Evolutionary conservation across 805 yeast species (phyloP), one percentile per base, ranked within the genome.

Genomic region (Debaryomyces castellii): DNA sequence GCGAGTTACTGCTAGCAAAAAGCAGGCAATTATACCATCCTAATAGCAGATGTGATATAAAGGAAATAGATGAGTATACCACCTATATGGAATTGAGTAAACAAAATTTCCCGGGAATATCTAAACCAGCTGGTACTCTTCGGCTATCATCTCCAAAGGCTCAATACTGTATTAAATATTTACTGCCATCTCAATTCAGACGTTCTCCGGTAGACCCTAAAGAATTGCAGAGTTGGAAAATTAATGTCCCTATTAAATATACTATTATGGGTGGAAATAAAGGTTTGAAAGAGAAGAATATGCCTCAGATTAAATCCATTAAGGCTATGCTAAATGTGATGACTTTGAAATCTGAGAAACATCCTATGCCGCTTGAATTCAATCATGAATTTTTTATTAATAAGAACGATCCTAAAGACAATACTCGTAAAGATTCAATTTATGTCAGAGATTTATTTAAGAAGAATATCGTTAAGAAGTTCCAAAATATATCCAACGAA

Each of bases 351-450:
- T 64, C 75, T 1, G 57, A 60, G 11, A 58, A 62, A 40, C 50
- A 53, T 21, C 66, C 71, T 2, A 66, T 71, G 10, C 75, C 77
- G 1, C 44, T 71, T 8, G 77, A 70, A 52, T 46, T 71, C 23
- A 58, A 62, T 45, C 73, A 69, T 49, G 72, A 65, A 35, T 54
- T 65, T 14, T 50, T 71, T 1, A 67, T 60, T 50, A 57, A 56
- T 40, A 63, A 61, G 37, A 35, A 50, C 14, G 38, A 35, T 21
- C 24, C 38, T 5, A 35, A 35, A 12, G 24, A 20, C 18, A 10
- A 9, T 9, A 11, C 12, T 11, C 14, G 9, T 12, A 18, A 11
- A 5, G 24, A 20, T 3, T 14, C 38, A 5, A 18, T 35, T 20
- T 35, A 20, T 21, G 4, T 6, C 2, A 21, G 24, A 35, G 38